Evolutionary conservation across 2,329 filamentous ascomycete species (phyloP), one percentile per base, ranked within the genome.

Genomic region (Xylariaceae sp.): DNA sequence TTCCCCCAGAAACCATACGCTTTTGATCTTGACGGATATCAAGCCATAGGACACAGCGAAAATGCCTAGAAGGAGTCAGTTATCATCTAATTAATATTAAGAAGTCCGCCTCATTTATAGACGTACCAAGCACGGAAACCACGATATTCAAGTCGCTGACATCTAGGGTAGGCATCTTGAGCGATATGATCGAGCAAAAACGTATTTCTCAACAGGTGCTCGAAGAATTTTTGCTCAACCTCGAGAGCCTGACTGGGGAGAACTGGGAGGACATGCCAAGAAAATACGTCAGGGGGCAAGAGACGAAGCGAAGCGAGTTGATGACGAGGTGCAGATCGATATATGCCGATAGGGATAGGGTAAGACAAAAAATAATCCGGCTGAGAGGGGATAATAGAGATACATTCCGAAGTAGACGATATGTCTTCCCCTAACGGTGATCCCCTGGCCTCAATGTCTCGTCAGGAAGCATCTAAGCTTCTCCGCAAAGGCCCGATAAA

Each of bases 131-230:
- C 3, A 80, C 67, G 7, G 73, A 69, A 32, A 79, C 68, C 42
- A 82, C 78, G n/a, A 82, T 73, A 62, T 83, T 83, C 54, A 83
- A 74, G 61, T 82, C 79, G 46, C 76, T 80, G 12, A 81, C 64
- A 44, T 80, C 77, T 47, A 82, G 74, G 20, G 74, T 74, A 49
- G 77, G 77, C 78, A 80, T 80, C 51, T 48, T 68, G 61, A 53
- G 19, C 20, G 46, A 32, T 37, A 32, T 47, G 20, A 44, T n/a
- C 21, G 47, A 20, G 23, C 9, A 44, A 40, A 10, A 41, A 12
- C 48, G 29, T 18, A 20, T 44, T 44, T 16, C 10, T 43, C 18
- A 23, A 42, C 41, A 49, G 57, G 46, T 40, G 37, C 23, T 26
- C 23, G 37, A 20, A 41, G 18, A 59, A 32, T 20, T 5, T 48